A percentile compares a stretch with the other conserved stretches of the same genome.
Conservation (phyloP, 1,139 yeast genomes). For the Pichia cactophila region DNA sequence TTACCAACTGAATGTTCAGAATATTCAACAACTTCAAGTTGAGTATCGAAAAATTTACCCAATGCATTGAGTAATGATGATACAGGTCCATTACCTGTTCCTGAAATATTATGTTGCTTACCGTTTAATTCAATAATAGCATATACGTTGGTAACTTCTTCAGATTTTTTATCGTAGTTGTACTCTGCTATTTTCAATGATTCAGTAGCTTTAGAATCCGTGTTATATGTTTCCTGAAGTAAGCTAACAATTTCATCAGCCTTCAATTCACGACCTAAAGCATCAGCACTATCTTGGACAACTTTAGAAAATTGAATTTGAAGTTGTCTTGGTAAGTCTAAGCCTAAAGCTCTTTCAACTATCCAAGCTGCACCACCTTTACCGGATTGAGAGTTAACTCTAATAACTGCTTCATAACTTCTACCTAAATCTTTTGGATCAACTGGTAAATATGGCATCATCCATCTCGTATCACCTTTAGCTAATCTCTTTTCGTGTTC, state of each 20-base stretch:
- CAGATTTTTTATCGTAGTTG: constrained; percentile 25
- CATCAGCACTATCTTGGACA: constrained; percentile 79
- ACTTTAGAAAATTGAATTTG: constrained; percentile 83
- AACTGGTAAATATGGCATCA: constrained; percentile 88
- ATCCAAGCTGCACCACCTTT: constrained; percentile 99
- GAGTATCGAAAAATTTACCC: constrained; percentile 44
- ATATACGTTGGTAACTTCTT: constrained; percentile 23
- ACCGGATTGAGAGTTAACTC: constrained; percentile 97
- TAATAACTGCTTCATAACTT: constrained; percentile 92
- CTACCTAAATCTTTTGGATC: constrained; percentile 96
- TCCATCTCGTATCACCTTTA: constrained; percentile 55
- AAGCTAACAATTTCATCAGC: constrained; percentile 68
- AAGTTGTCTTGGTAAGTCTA: constrained; percentile 86
- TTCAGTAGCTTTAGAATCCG: constrained; percentile 38
- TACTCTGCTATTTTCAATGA: constrained; percentile 46
- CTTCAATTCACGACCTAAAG: constrained; percentile 78
- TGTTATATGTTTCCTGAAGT: constrained; percentile 66
- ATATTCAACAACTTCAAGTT: constrained; percentile 72
- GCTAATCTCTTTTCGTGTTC: constrained; percentile 45
- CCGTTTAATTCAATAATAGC: constrained; percentile 42
- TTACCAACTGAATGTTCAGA: constrained; percentile 90
- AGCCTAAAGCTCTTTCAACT: constrained; percentile 75
- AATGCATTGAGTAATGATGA: constrained; percentile 86
- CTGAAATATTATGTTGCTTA: constrained; percentile 41
- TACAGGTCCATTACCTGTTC: constrained; percentile 92